Base-by-base conservation (phyloP, 306 rosid species). In the Gastrolobium villosum region DNA sequence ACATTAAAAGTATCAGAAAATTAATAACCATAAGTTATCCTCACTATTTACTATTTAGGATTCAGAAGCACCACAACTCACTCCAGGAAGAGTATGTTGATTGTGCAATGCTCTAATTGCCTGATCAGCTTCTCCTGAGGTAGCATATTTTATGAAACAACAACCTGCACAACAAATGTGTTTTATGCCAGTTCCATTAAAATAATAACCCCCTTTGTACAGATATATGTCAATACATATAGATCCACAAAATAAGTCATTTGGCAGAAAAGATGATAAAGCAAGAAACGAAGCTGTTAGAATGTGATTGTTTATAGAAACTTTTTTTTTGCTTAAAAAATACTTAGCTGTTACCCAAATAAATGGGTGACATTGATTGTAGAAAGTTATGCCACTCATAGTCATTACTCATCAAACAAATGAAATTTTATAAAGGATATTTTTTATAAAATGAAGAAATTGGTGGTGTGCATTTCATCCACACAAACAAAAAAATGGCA, bases 1-100 rank as follows among this genome's bases (percentile, higher is more conserved):
- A 44, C 14, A 73, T 41, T 39, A 60, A 30, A 70, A 61, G 71
- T 14, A 70, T 75, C 84, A 78, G 81, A 77, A 74, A 70, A 74
- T 45, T 44, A 77, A 65, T 6, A 76, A 28, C 73, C 5, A 78
- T 52, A 74, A n/a, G 45, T 43, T 40, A 5, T 41, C 72, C 69
- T 53, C 54, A 76, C 26, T 57, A 65, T 62, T 44, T 64, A 75
- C 44, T 30, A 75, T 73, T 31, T 57, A 64, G 77, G 32, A 74
- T 45, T 66, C 55, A 72, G 77, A 72, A 84, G 83, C 76, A 78
- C 65, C 54, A 76, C 36, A 84, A 72, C 98, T 95, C 88, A 95
- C 99, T 89, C 98, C 98, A 37, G 97, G 97, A 82, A 95, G 93
- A 61, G 93, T 95, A 83, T 82, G 93, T 69, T 91, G 99, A 91